Evolutionary conservation across 345 rosid genomes (phyloP), one percentile per base, ranked within the genome.

Genomic region (Rhizophora mangle): DNA sequence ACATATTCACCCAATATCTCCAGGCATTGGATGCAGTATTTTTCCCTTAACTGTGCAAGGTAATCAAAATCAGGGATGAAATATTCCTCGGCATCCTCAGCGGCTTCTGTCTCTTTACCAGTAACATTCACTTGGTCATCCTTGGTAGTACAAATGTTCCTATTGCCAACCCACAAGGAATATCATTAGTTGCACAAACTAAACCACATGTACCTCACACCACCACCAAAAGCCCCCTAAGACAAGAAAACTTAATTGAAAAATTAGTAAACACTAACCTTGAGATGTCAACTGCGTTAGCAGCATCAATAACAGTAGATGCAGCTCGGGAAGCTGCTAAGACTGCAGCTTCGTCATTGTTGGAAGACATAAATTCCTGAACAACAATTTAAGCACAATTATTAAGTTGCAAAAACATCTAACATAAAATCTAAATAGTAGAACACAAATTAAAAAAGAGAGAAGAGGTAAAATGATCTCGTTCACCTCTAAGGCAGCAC

Each of bases 1-100:
- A 95, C 96, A 81, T 95, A 95, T 76, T 92, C 97, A 59, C 99
- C 99, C 74, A 95, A 83, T 64, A 78, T 76, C 79, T 88, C 96
- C 65, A 95, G 96, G 85, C 96, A 89, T 80, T 86, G 99, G 64
- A 95, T 87, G 85, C 97, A 92, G 68, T 85, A 92, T 68, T 85
- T 95, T 83, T 95, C 99, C 78, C 93, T 90, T 72, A 87, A 73
- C 82, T 87, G 92, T 52, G 88, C 85, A 77, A 95, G 89, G 36
- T 79, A 69, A 70, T 91, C 99, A 22, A 68, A 52, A 77, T 84
- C 93, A 61, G 92, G 97, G 63, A 92, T 67, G 56, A 85, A 90
- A 85, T 87, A 82, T 54, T 85, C 96, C 70, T 80, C 84, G 67
- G 70, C 73, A 72, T 84, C 91, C 76, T 80, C 94, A 65, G 61